Evolutionary conservation across 1,139 yeast species (phyloP).

Genomic region (Nakaseomyces sp.): DNA sequence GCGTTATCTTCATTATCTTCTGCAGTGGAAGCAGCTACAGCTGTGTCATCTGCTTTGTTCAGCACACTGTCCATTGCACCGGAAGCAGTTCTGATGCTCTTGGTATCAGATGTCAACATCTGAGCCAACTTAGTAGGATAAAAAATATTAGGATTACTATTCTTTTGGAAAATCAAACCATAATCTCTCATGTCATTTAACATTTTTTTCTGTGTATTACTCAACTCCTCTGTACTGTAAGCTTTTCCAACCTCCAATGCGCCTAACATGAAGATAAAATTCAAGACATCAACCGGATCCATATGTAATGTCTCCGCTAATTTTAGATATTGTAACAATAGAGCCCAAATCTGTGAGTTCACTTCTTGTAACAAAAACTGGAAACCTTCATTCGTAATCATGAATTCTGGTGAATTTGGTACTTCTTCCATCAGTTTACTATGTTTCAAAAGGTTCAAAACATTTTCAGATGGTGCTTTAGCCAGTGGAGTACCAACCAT

Average conservation of each 20-base stretch:
- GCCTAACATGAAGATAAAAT: slow-evolving; percentile 87
- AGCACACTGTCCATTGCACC: slow-evolving; percentile 59
- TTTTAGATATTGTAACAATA: slow-evolving; percentile 75
- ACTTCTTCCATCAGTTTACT: slow-evolving; percentile 80
- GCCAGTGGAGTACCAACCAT: slow-evolving; percentile 88
- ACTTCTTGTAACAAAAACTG: slow-evolving; percentile 88
- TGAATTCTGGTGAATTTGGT: slow-evolving; percentile 40
- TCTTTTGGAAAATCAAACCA: slow-evolving; percentile 78
- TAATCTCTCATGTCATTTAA: slow-evolving; percentile 83
- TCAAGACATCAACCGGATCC: slow-evolving; percentile 94
- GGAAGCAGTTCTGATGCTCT: slow-evolving; percentile 59
- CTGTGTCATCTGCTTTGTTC: slow-evolving; percentile 11
- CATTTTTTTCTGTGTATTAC: slow-evolving; percentile 79
- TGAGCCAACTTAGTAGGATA: slow-evolving; percentile 91
- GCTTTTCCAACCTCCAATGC: slow-evolving; percentile 86
- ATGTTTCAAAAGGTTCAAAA: slow-evolving; percentile 53
- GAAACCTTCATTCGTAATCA: slow-evolving; percentile 85
- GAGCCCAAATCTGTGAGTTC: slow-evolving; percentile 92
- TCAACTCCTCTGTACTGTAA: slow-evolving; percentile 61
- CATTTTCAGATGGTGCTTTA: slow-evolving; percentile 59
- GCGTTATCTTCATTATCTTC: slow-evolving; percentile 26
- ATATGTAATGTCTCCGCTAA: slow-evolving; percentile 75
- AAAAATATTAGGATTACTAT: slow-evolving; percentile 53
- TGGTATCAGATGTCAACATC: slow-evolving; percentile 77
- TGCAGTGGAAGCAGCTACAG: slow-evolving; percentile 18